Conservation (phyloP, 768 basidiomycete genomes). For the Auriscalpium microsporum region DNA sequence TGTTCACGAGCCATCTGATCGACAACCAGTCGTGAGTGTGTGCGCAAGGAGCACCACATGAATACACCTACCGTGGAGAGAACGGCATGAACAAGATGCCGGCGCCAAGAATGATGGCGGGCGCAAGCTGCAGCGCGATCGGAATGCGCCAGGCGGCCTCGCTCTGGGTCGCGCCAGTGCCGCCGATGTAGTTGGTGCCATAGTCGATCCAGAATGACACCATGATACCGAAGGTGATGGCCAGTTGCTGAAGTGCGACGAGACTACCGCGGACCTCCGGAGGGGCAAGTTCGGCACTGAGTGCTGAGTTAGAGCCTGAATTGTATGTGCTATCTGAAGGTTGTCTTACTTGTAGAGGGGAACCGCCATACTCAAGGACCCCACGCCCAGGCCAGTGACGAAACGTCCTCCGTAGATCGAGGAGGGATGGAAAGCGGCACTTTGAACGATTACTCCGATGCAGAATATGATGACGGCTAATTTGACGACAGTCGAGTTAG, state of each 20-base stretch:
- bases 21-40: not conserved
- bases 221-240: constrained; percentile 78
- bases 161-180: constrained; percentile 44
- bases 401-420: constrained; percentile 74
- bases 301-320: not conserved
- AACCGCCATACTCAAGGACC: constrained; percentile 76
- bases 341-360: constrained; percentile 56
- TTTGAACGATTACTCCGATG: constrained; percentile 69
- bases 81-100: constrained; percentile 76
- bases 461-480: constrained; percentile 20
- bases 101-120: constrained; percentile 59
- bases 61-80: constrained; percentile 47
- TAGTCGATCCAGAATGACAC: constrained; percentile 42
- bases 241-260: constrained; percentile 74
- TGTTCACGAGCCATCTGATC: constrained; percentile 64
- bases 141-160: constrained; percentile 74
- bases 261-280: constrained; percentile 77
- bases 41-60: not conserved
- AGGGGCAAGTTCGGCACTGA: constrained; percentile 51
- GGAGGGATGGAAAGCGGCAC: constrained; percentile 42
- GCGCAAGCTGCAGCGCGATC: constrained; percentile 64
- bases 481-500: not conserved
- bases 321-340: not conserved
- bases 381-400: constrained; percentile 73
- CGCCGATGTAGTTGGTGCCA: constrained; percentile 64